Percentiles rank a stretch among this genome's conserved stretches.
These are phyloP conservation scores for Ormosia emarginata DNA, from an alignment of 306 rosid genomes.

Conservation along the genomic window DNA sequence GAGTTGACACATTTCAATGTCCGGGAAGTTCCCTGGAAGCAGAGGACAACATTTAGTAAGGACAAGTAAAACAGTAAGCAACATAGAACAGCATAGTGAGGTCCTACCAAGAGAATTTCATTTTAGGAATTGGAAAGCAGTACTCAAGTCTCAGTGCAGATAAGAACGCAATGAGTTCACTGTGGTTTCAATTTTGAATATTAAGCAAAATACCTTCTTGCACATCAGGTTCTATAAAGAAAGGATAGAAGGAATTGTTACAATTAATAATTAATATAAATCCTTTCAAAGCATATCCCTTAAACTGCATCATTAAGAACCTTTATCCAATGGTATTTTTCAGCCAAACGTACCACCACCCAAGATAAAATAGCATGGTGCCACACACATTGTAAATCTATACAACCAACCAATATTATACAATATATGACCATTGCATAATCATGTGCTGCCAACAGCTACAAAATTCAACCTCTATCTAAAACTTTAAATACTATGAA, in stretches of 20 bases:
- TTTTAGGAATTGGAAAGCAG: not conserved
- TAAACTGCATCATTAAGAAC: slow-evolving; percentile 3
- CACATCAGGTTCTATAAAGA: not conserved
- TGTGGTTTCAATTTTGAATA: not conserved
- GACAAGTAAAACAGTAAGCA: slow-evolving; percentile 2
- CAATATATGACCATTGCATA: not conserved
- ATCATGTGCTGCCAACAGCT: not conserved
- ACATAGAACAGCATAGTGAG: not conserved
- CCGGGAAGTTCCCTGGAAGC: not conserved
- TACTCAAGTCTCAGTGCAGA: not conserved
- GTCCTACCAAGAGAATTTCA: not conserved
- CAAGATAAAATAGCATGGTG: not conserved
- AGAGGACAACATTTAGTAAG: not conserved
- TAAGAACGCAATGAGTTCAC: not conserved
- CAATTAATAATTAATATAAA: not conserved
- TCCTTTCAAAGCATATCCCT: not conserved
- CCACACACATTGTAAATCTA: not conserved
- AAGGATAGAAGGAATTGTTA: not conserved
- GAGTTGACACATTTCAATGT: not conserved
- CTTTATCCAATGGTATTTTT: not conserved
- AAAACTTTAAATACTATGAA: not conserved
- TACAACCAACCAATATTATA: not conserved
- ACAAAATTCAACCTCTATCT: not conserved
- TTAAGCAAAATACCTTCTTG: not conserved
- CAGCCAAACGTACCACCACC: not conserved